These are phyloP conservation scores for Coprinellus micaceus DNA, from an alignment of 768 basidiomycete genomes.

Conservation along the genomic window DNA sequence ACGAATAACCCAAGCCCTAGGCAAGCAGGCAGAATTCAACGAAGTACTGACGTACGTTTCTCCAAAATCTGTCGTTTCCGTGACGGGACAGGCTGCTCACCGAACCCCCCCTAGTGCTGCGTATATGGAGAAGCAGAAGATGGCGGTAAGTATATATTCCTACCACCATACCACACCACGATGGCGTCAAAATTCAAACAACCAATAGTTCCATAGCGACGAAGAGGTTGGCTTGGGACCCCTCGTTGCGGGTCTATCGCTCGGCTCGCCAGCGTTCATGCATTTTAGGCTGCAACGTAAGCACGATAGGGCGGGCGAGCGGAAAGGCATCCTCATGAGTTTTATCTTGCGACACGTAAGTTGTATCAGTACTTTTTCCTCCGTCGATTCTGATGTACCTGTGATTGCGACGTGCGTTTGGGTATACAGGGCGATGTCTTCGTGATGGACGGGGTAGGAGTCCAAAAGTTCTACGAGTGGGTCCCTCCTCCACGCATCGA, in stretches of 20 bases:
- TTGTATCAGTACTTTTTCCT: not conserved
- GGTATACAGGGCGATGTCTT: constrained; percentile 82
- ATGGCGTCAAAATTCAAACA: not conserved
- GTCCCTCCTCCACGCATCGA: no score
- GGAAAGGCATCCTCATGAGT: constrained; percentile 41
- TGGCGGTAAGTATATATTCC: constrained; percentile 61
- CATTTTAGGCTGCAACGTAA: constrained; percentile 59
- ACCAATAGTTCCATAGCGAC: constrained; percentile 71
- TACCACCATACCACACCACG: not conserved
- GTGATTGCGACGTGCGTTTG: no score
- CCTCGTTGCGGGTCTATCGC: constrained; percentile 67
- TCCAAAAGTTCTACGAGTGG: constrained; percentile 73
- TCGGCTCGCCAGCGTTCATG: constrained; percentile 77
- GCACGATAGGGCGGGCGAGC: constrained; percentile 28
- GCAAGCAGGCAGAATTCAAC: constrained; percentile 49
- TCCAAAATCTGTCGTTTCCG: not conserved
- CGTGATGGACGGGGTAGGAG: constrained; percentile 68
- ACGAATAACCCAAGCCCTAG: constrained; percentile 48
- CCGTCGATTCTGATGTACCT: no score
- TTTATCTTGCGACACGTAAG: constrained; percentile 66
- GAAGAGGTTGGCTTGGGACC: constrained; percentile 71
- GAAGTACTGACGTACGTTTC: constrained; percentile 60
- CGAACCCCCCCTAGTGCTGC: constrained; percentile 46
- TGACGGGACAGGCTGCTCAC: not conserved
- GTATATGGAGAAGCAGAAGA: constrained; percentile 82